Conservation (phyloP, 1,284 basidiomycete species). For the Boletus sp. region DNA sequence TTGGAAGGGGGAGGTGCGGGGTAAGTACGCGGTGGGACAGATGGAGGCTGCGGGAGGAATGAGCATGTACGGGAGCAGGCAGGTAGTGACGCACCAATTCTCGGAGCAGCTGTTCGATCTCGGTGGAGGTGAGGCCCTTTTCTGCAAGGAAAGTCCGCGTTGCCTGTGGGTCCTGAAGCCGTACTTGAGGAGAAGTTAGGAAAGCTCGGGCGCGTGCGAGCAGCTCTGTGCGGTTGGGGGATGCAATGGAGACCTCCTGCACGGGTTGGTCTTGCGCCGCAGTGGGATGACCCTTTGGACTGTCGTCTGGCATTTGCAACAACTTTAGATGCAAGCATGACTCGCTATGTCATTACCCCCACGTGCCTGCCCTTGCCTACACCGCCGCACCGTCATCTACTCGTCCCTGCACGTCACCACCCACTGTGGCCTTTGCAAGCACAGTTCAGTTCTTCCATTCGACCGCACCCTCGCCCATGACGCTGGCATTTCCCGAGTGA, state of each 20-base stretch:
- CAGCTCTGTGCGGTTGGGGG: conserved; percentile 39
- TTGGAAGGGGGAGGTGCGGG: conserved; percentile 67
- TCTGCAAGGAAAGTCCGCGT: conserved; percentile 67
- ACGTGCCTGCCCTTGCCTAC: no score
- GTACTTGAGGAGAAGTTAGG: conserved; percentile 60
- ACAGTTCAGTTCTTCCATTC: no score
- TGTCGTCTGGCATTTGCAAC: conserved; percentile 12
- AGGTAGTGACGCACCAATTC: conserved; percentile 43
- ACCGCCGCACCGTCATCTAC: no score
- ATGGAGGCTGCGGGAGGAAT: conserved; percentile 40
- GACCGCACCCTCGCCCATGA: no score
- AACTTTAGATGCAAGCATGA: no score
- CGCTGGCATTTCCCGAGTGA: no score
- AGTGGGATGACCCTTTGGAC: not conserved
- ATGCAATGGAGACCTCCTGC: not conserved
- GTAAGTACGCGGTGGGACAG: conserved; percentile 67
- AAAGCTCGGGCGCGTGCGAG: conserved; percentile 60
- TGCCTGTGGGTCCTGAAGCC: conserved; percentile 48
- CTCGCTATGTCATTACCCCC: no score
- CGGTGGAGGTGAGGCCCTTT: conserved; percentile 60
- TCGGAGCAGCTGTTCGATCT: conserved; percentile 58
- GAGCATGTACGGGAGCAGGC: conserved; percentile 1
- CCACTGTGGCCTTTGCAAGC: no score
- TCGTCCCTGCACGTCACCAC: no score
- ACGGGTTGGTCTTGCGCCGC: not conserved